Evolutionary conservation across 2,329 filamentous ascomycete genomes (phyloP).

Genomic region (Trichoderma simmonsii): DNA sequence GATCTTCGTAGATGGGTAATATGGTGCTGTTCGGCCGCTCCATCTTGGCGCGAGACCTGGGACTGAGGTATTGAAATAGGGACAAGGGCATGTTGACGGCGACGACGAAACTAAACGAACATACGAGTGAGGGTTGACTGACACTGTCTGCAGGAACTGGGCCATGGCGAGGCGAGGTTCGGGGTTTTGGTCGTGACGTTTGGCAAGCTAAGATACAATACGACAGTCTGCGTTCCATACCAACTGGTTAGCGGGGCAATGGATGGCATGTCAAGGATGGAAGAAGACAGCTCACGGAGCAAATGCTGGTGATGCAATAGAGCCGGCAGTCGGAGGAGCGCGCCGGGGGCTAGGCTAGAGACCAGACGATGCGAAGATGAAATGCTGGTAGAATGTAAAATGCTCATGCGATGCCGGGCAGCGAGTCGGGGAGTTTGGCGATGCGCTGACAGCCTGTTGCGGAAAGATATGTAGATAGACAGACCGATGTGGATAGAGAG

Average conservation of each 20-base stretch:
- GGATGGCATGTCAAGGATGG: conserved; percentile 4
- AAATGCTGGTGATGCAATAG: neutral
- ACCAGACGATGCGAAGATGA: neutral
- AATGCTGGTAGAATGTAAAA: neutral
- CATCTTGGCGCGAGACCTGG: conserved; percentile 33
- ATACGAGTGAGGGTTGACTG: conserved; percentile 27
- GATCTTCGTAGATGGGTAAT: conserved; percentile 32
- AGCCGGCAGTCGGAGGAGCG: neutral
- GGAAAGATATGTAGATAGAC: neutral
- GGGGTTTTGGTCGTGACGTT: conserved; percentile 6
- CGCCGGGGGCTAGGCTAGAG: neutral
- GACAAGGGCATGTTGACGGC: conserved; percentile 23
- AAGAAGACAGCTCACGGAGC: neutral
- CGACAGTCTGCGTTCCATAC: conserved; percentile 15
- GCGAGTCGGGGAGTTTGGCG: neutral
- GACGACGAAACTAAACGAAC: conserved; percentile 1
- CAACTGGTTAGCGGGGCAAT: conserved; percentile 20
- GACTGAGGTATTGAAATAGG: conserved; percentile 35
- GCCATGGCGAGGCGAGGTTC: conserved; percentile 31
- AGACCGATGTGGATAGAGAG: neutral
- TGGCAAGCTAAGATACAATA: neutral
- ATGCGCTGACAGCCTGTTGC: neutral
- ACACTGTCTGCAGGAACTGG: conserved; percentile 44
- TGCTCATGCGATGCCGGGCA: neutral
- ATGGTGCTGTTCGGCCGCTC: conserved; percentile 31